These are phyloP conservation scores for Pyrenopolyporus hunteri DNA, from an alignment of 495 filamentous ascomycete species.

Conservation along the genomic window DNA sequence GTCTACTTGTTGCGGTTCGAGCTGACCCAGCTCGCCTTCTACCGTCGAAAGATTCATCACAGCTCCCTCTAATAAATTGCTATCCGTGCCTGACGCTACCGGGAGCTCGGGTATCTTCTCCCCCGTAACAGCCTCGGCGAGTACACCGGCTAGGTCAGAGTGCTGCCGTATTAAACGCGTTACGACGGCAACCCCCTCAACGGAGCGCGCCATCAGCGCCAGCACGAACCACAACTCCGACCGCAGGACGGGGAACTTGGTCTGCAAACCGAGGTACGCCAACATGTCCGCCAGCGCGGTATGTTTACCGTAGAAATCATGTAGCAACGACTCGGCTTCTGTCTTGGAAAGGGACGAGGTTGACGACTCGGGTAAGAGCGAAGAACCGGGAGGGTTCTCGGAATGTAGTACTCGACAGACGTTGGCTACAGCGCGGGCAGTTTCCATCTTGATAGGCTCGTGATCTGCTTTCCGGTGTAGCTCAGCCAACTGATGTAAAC, in stretches of 20 bases:
- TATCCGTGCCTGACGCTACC: conserved; percentile 39
- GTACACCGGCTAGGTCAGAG: conserved; percentile 49
- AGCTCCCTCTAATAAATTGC: background rate
- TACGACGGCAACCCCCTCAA: conserved; percentile 58
- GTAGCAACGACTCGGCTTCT: conserved; percentile 40
- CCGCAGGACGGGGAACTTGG: conserved; percentile 70
- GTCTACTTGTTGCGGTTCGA: conserved; percentile 48
- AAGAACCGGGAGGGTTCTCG: background rate
- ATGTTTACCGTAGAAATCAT: conserved; percentile 60
- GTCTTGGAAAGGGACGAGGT: background rate
- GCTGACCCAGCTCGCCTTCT: no score
- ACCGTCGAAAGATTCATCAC: conserved; percentile 13
- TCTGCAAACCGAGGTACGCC: conserved; percentile 67
- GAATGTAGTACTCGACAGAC: conserved; percentile 66
- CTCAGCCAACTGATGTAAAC: conserved; percentile 64
- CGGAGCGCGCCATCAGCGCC: conserved; percentile 67
- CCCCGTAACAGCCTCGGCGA: conserved; percentile 61
- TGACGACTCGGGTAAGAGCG: background rate
- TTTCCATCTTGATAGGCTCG: conserved; percentile 74
- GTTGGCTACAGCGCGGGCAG: conserved; percentile 68
- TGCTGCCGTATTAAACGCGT: conserved; percentile 55
- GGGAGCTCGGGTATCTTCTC: conserved; percentile 26
- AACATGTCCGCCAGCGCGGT: conserved; percentile 60
- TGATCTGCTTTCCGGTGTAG: conserved; percentile 64
- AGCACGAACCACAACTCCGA: conserved; percentile 78